Conservation (phyloP, 306 rosid species). For the Rosa rugosa region DNA sequence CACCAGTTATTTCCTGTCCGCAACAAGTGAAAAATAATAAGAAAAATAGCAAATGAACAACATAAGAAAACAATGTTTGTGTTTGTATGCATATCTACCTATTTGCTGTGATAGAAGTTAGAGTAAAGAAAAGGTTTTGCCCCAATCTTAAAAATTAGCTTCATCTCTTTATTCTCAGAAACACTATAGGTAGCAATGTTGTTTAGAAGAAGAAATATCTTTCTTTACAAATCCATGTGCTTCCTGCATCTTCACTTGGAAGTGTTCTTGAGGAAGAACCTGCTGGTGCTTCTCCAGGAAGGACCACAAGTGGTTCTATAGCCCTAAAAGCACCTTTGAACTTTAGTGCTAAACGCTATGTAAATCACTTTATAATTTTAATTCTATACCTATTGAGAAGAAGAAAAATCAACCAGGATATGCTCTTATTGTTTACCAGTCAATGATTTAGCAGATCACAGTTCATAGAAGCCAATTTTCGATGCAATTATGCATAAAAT, state of each 20-base stretch:
- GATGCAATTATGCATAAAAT: background rate
- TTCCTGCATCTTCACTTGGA: background rate
- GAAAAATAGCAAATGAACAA: constrained; percentile 3
- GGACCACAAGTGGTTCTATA: background rate
- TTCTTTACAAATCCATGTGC: background rate
- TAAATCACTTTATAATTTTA: background rate
- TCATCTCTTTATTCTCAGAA: background rate
- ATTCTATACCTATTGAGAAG: background rate
- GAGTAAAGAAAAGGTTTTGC: background rate
- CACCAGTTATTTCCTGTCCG: constrained; percentile 87
- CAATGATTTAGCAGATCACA: background rate
- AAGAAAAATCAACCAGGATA: background rate
- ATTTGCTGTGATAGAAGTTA: background rate
- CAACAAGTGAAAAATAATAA: constrained; percentile 18
- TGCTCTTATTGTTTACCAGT: background rate
- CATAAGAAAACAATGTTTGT: background rate
- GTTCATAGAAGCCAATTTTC: background rate
- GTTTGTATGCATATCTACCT: background rate
- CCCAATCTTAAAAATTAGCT: background rate
- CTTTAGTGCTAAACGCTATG: background rate
- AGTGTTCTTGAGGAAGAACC: background rate
- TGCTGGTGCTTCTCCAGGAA: background rate
- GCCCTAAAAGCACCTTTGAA: background rate
- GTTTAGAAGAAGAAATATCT: background rate
- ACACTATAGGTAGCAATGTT: background rate